These are phyloP conservation scores for Quercus robur DNA, from an alignment of 306 rosid genomes.

Conservation along the genomic window DNA sequence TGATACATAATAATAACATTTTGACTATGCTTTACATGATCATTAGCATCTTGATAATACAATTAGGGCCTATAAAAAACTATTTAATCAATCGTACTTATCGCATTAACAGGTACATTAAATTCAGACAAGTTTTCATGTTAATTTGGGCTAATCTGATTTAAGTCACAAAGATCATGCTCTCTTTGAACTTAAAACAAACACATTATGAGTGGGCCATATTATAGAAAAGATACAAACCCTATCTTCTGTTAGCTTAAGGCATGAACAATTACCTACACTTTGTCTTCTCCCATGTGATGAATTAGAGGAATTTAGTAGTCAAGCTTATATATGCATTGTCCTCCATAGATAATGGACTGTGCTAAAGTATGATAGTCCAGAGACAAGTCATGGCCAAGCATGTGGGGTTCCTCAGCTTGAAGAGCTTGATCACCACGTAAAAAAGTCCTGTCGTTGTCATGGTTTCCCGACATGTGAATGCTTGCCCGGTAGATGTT, in stretches of 20 bases:
- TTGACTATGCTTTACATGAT: not conserved
- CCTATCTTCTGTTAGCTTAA: too few relatives aligned
- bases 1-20: not conserved
- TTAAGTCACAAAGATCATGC: not conserved
- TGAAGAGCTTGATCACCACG: slow-evolving; percentile 15
- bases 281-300: not conserved
- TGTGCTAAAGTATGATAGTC: slow-evolving; percentile 7
- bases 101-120: not conserved
- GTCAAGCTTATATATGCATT: too few relatives aligned
- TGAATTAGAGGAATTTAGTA: not conserved
- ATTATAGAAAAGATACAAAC: too few relatives aligned
- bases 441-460: slow-evolving; percentile 25
- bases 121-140: not conserved
- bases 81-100: too few relatives aligned
- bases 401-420: slow-evolving; percentile 31
- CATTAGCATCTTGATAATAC: not conserved
- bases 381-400: slow-evolving; percentile 38
- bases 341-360: not conserved
- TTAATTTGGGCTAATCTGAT: not conserved
- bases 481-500: slow-evolving; percentile 53
- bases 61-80: not conserved
- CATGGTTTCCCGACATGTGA: slow-evolving; percentile 22
- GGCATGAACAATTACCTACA: not conserved
- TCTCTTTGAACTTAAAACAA: not conserved
- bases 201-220: not conserved